Evolutionary conservation across 2,329 filamentous ascomycete species (phyloP), one percentile per base, ranked within the genome.

Genomic region (Pseudocercospora macadamiae): DNA sequence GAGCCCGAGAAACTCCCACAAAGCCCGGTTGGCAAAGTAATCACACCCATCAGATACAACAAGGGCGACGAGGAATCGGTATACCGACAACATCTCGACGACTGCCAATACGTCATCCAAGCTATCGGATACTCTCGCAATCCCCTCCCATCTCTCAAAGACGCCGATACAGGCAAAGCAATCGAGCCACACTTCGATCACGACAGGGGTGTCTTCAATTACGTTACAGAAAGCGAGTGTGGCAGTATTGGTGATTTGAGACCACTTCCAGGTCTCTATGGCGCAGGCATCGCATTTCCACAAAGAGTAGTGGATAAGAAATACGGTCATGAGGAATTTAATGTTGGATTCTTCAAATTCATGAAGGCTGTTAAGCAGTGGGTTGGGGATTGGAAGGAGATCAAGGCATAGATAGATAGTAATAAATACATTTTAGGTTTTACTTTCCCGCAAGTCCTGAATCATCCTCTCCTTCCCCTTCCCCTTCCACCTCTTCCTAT

Each of bases 281-380:
- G 83, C 2, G 85, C 84, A 0, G 86, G 86, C 0, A 88, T 88
- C 64, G 85, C 85, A 0, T 88, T 83, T 65, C 86, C 86, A 0
- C 83, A 87, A 68, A 75, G 78, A 21, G 84, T 87, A 4, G 79
- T 79, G 7, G 86, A 88, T 74, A 84, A 83, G 0, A 85, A 84
- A 1, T 73, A 80, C 37, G 84, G 85, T 0, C 87, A 86, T 69
- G 81, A 84, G 6, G 85, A 87, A 72, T 77, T 80, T 66, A 83
- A 83, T 0, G 86, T 88, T 51, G 86, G 86, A 0, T 81, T 87
- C 68, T 86, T 78, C 68, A 88, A 88, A 72, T 88, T 88, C 63
- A 87, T 87, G 84, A 84, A 80, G 47, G 87, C 82, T 65, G 71
- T 85, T 54, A 82, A 83, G 72, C 79, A 60, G 23, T 66, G 76